These are phyloP conservation scores for Flaveria floridana DNA, from an alignment of 140 eudicot genomes.

Conservation along the genomic window DNA sequence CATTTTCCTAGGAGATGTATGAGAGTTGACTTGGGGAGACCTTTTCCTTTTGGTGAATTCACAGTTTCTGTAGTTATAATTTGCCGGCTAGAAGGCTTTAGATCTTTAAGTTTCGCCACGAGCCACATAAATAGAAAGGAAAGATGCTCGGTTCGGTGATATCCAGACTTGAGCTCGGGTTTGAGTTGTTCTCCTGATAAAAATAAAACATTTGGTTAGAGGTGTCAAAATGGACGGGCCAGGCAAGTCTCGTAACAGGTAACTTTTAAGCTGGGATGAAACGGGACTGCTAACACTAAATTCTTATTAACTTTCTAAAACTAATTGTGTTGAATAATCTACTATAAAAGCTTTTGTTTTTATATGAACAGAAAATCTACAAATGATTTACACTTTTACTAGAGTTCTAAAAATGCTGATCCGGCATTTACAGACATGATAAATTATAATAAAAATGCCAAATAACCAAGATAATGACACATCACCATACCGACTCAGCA, in stretches of 20 bases:
- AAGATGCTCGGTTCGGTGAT: constrained; percentile 38
- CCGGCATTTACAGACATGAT: neutral
- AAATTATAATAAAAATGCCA: neutral
- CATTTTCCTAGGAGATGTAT: constrained; percentile 52
- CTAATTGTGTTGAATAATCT: neutral
- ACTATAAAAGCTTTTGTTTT: neutral
- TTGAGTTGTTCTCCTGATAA: constrained; percentile 40
- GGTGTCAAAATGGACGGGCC: neutral
- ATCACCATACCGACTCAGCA: neutral
- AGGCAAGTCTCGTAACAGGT: neutral
- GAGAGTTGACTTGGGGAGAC: constrained; percentile 44
- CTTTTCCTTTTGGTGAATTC: constrained; percentile 27
- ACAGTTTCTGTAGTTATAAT: constrained; percentile 29
- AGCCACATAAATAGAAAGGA: constrained; percentile 60
- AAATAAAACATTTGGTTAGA: neutral
- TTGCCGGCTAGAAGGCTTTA: constrained; percentile 31
- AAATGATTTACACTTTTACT: neutral
- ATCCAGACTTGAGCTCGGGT: constrained; percentile 28
- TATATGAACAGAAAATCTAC: neutral
- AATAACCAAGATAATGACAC: neutral
- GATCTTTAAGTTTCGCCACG: constrained; percentile 44
- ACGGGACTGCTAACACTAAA: neutral
- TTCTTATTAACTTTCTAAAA: neutral
- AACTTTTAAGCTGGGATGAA: neutral
- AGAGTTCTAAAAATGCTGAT: neutral